Evolutionary conservation across 2,329 filamentous ascomycete genomes (phyloP).

Genomic region (Teratosphaeria gauchensis): DNA sequence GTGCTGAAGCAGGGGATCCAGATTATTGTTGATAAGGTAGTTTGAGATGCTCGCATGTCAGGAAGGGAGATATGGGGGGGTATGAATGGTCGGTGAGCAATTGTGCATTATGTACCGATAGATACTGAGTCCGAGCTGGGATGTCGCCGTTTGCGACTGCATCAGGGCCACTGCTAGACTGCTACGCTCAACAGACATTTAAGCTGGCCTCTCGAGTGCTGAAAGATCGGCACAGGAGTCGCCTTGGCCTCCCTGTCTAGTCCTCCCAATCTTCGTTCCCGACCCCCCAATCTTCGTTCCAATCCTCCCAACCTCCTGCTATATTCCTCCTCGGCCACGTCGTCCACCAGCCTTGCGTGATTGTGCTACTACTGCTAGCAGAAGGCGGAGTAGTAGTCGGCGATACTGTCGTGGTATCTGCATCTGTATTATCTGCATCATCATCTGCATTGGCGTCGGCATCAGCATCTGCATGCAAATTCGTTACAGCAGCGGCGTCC

Average conservation of each 20-base stretch:
- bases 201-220: no score
- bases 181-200: no score
- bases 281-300: not conserved
- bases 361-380: not conserved
- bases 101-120: no score
- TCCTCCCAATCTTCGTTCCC: not conserved
- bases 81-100: no score
- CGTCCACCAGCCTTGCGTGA: not conserved
- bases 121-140: no score
- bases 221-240: no score
- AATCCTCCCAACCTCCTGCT: not conserved
- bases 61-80: not conserved
- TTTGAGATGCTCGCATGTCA: not conserved
- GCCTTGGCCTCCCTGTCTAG: not conserved
- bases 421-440: not conserved
- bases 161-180: no score
- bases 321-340: not conserved
- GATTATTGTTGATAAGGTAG: not conserved
- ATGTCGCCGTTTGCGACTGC: no score
- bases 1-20: conserved; percentile 54
- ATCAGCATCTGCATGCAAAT: not conserved
- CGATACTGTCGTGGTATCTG: not conserved
- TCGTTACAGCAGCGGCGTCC: not conserved
- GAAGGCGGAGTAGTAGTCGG: not conserved
- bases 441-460: not conserved